phyloP scores from a whole-genome alignment of 2,329 filamentous ascomycete species.

The Sclerotinia trifoliorum region DNA sequence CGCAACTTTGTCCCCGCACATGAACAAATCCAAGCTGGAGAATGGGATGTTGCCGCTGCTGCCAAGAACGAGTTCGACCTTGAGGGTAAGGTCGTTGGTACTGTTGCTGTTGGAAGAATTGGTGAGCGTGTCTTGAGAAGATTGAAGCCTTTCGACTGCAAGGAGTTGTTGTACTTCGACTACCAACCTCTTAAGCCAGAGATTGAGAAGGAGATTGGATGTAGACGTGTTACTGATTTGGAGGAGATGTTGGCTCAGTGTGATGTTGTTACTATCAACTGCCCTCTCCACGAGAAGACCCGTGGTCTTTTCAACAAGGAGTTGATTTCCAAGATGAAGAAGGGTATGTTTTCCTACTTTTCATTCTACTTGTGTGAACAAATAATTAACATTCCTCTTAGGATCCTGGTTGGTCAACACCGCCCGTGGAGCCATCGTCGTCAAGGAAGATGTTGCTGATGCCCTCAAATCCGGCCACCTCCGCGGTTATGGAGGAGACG shows the following conservation, averaged over 20 bases:
- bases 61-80: conserved; percentile 99
- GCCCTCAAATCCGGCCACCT: conserved; percentile 91
- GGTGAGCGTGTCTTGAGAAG: conserved; percentile 96
- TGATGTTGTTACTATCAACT: conserved; percentile 99
- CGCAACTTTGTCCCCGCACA: conserved; percentile 99
- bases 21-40: conserved; percentile 83
- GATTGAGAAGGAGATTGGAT: conserved; percentile 93
- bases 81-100: conserved; percentile 95
- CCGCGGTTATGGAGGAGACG: conserved; percentile 82
- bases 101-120: conserved; percentile 95
- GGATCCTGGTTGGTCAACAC: conserved; percentile 98
- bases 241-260: conserved; percentile 95
- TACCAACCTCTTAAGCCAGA: conserved; percentile 91
- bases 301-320: conserved; percentile 98
- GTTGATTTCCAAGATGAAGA: conserved; percentile 98
- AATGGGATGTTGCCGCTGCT: conserved; percentile 93
- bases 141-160: conserved; percentile 98
- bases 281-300: conserved; percentile 97
- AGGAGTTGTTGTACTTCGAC: conserved; percentile 98
- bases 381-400: conserved; percentile 37
- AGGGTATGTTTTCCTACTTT: conserved; percentile 75
- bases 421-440: conserved; percentile 95
- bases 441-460: conserved; percentile 97
- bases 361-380: not conserved
- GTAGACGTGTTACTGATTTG: conserved; percentile 80